Conservation (phyloP, 352 stramenopile genomes). For the Pythium folliculosum region DNA sequence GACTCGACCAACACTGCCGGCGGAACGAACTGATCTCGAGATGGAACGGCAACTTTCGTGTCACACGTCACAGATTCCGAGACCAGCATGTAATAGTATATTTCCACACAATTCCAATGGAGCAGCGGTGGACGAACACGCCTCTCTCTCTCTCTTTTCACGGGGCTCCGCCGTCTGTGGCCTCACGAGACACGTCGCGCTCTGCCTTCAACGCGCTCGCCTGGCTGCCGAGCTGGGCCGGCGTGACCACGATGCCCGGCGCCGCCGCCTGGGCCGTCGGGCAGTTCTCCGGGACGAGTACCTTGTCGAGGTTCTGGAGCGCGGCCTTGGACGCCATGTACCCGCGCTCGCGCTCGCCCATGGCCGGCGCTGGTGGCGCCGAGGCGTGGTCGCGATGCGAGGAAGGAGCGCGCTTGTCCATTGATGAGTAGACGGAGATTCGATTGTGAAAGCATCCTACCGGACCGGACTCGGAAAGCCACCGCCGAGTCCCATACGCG, state of each 20-base stretch:
- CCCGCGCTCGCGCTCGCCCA: conserved; percentile 15
- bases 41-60: too few species aligned
- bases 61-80: too few species aligned
- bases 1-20: background rate
- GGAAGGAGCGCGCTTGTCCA: background rate
- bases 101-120: too few species aligned
- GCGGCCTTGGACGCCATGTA: conserved; percentile 28
- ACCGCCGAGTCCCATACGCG: too few species aligned
- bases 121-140: too few species aligned
- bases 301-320: conserved; percentile 25
- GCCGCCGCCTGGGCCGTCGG: background rate
- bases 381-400: background rate
- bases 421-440: too few species aligned
- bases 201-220: conserved; percentile 11
- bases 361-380: background rate
- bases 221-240: conserved; percentile 16
- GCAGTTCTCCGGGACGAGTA: conserved; percentile 10
- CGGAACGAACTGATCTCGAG: too few species aligned
- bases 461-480: too few species aligned
- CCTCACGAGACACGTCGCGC: background rate
- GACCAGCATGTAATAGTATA: too few species aligned
- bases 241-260: conserved; percentile 2
- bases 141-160: too few species aligned
- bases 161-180: background rate
- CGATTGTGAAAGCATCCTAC: background rate